Conservation (phyloP, 148 eudicot species). For the Hydrangea macrophylla region DNA sequence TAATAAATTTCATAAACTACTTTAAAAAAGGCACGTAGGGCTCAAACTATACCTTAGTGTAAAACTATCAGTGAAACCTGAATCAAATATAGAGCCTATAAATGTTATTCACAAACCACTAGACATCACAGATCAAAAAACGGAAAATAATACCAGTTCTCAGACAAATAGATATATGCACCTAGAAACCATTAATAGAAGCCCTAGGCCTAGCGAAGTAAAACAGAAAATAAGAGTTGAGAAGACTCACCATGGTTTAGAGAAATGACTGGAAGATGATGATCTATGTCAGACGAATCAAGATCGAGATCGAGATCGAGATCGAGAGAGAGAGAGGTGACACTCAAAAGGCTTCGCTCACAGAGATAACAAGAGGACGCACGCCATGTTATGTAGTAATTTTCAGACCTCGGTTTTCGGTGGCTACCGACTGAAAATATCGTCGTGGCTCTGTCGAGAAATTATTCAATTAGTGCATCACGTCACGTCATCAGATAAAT, state of each 20-base stretch:
- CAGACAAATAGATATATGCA: background rate
- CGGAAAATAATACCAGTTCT: background rate
- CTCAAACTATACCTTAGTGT: no score
- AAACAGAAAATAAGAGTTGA: background rate
- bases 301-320: background rate
- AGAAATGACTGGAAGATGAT: background rate
- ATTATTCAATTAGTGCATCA: no score
- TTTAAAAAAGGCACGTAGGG: no score
- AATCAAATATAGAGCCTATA: background rate
- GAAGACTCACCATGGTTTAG: slow-evolving; percentile 17
- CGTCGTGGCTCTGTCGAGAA: background rate
- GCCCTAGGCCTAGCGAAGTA: background rate
- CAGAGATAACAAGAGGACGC: background rate
- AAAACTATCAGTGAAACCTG: background rate
- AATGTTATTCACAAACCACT: background rate
- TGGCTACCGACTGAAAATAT: background rate
- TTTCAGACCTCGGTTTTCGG: background rate
- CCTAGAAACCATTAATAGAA: background rate
- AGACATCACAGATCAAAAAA: background rate
- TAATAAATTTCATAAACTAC: no score
- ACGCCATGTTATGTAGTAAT: no score
- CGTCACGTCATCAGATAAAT: no score
- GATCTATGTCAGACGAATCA: background rate
- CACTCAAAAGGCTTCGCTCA: background rate
- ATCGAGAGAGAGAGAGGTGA: background rate